A percentile compares a stretch with the other conserved stretches of the same genome.
phyloP scores from a whole-genome alignment of 768 basidiomycete species.

The Boletus fagicola region DNA sequence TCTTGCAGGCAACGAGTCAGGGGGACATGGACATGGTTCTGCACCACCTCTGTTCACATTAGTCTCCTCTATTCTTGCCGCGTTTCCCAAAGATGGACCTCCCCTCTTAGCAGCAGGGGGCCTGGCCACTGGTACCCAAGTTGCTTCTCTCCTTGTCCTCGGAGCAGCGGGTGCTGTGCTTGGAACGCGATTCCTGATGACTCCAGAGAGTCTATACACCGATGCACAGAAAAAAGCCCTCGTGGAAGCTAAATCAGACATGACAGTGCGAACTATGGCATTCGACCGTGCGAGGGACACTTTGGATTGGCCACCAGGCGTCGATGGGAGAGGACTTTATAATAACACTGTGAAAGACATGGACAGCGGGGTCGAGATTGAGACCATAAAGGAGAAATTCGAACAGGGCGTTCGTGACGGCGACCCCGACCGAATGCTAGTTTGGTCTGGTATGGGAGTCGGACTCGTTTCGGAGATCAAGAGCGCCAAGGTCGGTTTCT shows the following conservation, averaged over 20 bases:
- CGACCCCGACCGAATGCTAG: slow-evolving; percentile 51
- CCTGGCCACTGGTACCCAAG: slow-evolving; percentile 58
- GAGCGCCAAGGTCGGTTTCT: slow-evolving; percentile 37
- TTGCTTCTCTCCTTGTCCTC: slow-evolving; percentile 62
- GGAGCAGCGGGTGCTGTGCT: slow-evolving; percentile 68
- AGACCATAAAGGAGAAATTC: slow-evolving; percentile 44
- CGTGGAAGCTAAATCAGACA: slow-evolving; percentile 41
- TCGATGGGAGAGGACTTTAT: slow-evolving; percentile 53
- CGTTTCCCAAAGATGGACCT: slow-evolving; percentile 41
- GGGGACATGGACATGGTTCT: slow-evolving; percentile 65
- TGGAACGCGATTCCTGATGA: slow-evolving; percentile 74
- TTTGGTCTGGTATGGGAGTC: slow-evolving; percentile 71
- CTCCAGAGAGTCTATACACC: slow-evolving; percentile 61
- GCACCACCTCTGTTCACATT: slow-evolving; percentile 63
- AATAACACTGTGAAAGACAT: slow-evolving; percentile 57
- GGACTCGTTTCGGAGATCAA: slow-evolving; percentile 51
- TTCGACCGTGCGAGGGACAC: slow-evolving; percentile 60
- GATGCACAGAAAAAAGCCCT: slow-evolving; percentile 54
- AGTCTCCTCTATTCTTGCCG: slow-evolving; percentile 51
- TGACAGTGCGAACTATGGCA: slow-evolving; percentile 57
- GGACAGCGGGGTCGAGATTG: slow-evolving; percentile 46
- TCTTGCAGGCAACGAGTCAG: slow-evolving; percentile 67
- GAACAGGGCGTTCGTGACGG: slow-evolving; percentile 42
- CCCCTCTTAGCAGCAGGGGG: slow-evolving; percentile 77
- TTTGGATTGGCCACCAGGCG: slow-evolving; percentile 55